Base-by-base conservation (phyloP, 2,329 filamentous ascomycete genomes). In the Alternaria solani region DNA sequence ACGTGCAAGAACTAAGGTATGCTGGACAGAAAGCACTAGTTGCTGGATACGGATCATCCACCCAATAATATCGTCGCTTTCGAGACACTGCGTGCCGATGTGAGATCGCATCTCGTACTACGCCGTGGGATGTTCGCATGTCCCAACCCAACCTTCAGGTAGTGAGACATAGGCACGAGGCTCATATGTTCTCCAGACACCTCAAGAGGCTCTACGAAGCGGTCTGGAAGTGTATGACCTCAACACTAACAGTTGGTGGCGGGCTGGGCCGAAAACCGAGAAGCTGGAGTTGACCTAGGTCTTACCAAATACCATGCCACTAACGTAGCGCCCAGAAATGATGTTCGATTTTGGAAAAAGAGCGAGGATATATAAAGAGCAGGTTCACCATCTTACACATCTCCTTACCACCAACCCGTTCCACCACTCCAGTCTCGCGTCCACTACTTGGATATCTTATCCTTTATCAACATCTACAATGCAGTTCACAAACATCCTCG, bases 401-500 rank as follows among this genome's bases (percentile, higher is more conserved):
- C 46, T 49, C 6, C 46, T 49, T 20, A 25, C n/a, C 4, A 11
- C 32, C 32, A 38, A 2, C 46, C 20, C 11, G 5, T 14, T 36
- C 25, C 7, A 23, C 12, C 9, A 14, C 18, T 14, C 16, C 30
- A 36, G 1, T 30, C 3, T n/a, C 28, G 2, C 28, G 20, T 18
- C 28, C 18, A 30, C 6, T n/a, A n/a, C 26, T n/a, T 23, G 2
- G 7, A 18, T 2, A 32, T 53, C 4, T 53, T n/a, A n/a, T 36
- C 30, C 9, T 44, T 30, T 16, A 20, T 11, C 23, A 23, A n/a
- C 12, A 25, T 38, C 5, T 20, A 55, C 14, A 32, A 62, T 62
- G 59, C 48, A 55, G 11, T 25, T 58, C 44, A 59, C 30, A 38
- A 51, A 41, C 36, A 18, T 58, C 34, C 42, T 62, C 32, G 18